Base-by-base conservation (phyloP, 192 early-diverging fungal species). In the Haplosporangium gracile region DNA sequence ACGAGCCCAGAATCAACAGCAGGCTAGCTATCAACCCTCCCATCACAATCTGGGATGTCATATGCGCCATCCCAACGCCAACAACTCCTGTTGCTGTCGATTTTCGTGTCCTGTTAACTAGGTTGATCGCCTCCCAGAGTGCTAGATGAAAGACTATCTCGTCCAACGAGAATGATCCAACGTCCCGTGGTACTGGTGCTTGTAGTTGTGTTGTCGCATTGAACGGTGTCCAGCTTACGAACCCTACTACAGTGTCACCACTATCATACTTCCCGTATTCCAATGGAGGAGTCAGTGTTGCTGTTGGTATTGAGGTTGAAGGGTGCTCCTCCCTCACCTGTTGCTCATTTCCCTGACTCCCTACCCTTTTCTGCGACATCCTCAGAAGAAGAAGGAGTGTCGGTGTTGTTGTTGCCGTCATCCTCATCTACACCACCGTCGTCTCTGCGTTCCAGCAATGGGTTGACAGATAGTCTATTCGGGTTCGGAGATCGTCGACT, bases 41-140 rank as follows among this genome's bases (percentile, higher is more conserved):
- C 71, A 72, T 72, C 1, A 72, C 43, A 26, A 72, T 72, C 42
- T 72, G 71, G 4, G 71, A 72, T 2, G 71, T 72, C n/a, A 15
- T 45, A 13, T 45, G 71, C 11, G 40, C 0, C 9, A 72, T 39
- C n/a, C 36, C 36, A 36, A 2, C 36, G 36, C 36, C 36, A 36
- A 2, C 55, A n/a, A 24, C 18, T 57, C 24, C 55, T n/a, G 60
- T 65, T 13, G 55, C 6, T 10, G 29, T 65, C n/a, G 60, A 15
- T 10, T 65, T 34, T 34, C 60, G 32, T 29, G n/a, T 34, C 60
- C 60, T 11, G 11, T 65, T 29, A 34, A 65, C 1, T 11, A 29
- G 13, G 4, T 15, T 65, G 29, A 65, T 26, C 7, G 29, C 10
- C 13, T 13, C 60, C 32, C 60, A 29, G 6, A 15, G 60, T 15